phyloP scores from a whole-genome alignment of 2,329 filamentous ascomycete genomes.

The Dryadomyces quercus-mongolicae region DNA sequence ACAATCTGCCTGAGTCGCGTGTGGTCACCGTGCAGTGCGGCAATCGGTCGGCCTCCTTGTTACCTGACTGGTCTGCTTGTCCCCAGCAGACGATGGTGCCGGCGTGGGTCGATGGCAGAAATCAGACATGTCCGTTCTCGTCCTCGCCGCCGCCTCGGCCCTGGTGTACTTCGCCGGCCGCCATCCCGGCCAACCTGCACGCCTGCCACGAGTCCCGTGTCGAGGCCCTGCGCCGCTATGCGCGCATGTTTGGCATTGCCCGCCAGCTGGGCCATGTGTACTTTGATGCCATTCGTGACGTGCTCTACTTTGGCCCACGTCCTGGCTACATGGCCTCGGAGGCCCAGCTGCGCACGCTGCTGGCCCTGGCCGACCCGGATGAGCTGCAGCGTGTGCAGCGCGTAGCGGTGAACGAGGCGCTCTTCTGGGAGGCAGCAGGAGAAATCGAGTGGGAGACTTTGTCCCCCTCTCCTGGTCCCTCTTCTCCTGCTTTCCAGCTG shows the following conservation, averaged over 20 bases:
- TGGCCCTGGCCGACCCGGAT: constrained; percentile 26
- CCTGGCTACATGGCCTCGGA: constrained; percentile 32
- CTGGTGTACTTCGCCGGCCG: constrained; percentile 24
- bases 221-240: constrained; percentile 29
- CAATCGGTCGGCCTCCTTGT: neutral
- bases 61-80: neutral
- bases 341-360: constrained; percentile 30
- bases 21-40: constrained; percentile 29
- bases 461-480: neutral
- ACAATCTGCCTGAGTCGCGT: constrained; percentile 28
- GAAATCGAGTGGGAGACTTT: too few relatives aligned
- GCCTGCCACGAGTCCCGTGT: constrained; percentile 32
- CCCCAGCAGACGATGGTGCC: constrained; percentile 10
- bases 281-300: constrained; percentile 28
- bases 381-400: constrained; percentile 29
- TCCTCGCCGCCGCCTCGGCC: neutral
- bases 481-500: constrained; percentile 15
- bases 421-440: constrained; percentile 18
- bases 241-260: constrained; percentile 28
- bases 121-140: neutral
- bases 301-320: constrained; percentile 35
- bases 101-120: too few relatives aligned
- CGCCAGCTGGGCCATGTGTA: constrained; percentile 27
- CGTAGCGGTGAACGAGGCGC: constrained; percentile 31
- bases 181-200: constrained; percentile 31